Conservation (phyloP, 768 basidiomycete species). For the Phanerochaete carnosa region DNA sequence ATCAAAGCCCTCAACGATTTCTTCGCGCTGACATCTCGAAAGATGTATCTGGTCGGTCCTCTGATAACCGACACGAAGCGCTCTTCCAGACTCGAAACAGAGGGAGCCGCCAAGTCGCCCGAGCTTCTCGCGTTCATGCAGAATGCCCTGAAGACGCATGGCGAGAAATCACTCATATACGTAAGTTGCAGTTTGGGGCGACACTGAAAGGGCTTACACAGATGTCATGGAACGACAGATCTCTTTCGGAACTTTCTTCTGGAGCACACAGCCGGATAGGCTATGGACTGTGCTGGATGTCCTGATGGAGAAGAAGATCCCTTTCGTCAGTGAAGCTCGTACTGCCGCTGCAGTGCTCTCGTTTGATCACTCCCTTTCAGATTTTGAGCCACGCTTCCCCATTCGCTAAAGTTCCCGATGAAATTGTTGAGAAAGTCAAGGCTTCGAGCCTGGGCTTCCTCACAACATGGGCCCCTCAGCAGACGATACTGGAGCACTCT, state of each 20-base stretch:
- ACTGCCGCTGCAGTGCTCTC: background rate
- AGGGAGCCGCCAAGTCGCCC: conserved; percentile 2
- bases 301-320: conserved; percentile 17
- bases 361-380: conserved; percentile 2
- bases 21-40: conserved; percentile 5
- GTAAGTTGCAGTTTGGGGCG: conserved; percentile 6
- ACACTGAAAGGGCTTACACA: background rate
- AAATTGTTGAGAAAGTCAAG: conserved; percentile 12
- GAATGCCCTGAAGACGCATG: conserved; percentile 6
- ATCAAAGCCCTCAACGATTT: conserved; percentile 9
- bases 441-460: conserved; percentile 18
- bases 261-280: conserved; percentile 16
- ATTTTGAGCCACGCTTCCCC: conserved; percentile 19
- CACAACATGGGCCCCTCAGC: conserved; percentile 24
- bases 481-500: conserved; percentile 21
- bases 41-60: conserved; percentile 15
- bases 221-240: conserved; percentile 10
- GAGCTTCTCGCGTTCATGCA: conserved; percentile 17
- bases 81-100: conserved; percentile 1
- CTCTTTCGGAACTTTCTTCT: conserved; percentile 22
- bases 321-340: conserved; percentile 17
- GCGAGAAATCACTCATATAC: conserved; percentile 19
- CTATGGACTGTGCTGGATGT: conserved; percentile 20
- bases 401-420: conserved; percentile 12
- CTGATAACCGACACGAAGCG: conserved; percentile 5